These are phyloP conservation scores for Leccinum broughii DNA, from an alignment of 768 basidiomycete genomes.

Conservation along the genomic window DNA sequence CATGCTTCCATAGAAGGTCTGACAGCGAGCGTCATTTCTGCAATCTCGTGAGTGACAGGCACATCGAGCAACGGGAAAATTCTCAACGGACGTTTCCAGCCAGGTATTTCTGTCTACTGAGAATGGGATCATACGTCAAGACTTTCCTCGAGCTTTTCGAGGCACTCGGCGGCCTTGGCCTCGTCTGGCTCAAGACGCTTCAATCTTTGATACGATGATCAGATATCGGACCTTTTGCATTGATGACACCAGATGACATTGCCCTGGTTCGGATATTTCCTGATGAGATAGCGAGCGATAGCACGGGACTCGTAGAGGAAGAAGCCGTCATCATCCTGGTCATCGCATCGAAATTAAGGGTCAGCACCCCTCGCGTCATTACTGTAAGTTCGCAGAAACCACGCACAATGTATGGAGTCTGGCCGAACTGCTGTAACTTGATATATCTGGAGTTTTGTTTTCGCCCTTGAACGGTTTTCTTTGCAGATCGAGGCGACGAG, in stretches of 20 bases:
- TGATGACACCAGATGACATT: conserved; percentile 17
- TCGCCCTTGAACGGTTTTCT: conserved; percentile 49
- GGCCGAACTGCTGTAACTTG: conserved; percentile 56
- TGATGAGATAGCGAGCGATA: conserved; percentile 50
- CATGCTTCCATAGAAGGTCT: conserved; percentile 48
- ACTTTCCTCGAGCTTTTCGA: conserved; percentile 29
- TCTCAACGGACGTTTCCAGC: conserved; percentile 50
- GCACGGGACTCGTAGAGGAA: conserved; percentile 44
- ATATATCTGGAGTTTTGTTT: conserved; percentile 50
- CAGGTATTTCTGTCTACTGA: conserved; percentile 54
- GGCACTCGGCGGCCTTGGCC: conserved; percentile 14
- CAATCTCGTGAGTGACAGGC: not conserved
- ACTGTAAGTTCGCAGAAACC: not conserved
- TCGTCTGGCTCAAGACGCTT: conserved; percentile 21
- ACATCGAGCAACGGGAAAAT: not conserved
- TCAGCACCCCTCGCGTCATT: no score
- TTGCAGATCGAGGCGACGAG: conserved; percentile 51
- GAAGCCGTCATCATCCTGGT: conserved; percentile 39
- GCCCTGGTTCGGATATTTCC: conserved; percentile 55
- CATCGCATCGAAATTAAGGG: not conserved
- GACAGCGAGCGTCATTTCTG: conserved; percentile 48
- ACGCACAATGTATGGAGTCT: conserved; percentile 39
- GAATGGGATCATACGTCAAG: conserved; percentile 55
- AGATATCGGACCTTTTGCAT: not conserved
- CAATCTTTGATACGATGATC: conserved; percentile 28